Evolutionary conservation across 768 basidiomycete species (phyloP).

Genomic region (Sarcomyxa edulis): DNA sequence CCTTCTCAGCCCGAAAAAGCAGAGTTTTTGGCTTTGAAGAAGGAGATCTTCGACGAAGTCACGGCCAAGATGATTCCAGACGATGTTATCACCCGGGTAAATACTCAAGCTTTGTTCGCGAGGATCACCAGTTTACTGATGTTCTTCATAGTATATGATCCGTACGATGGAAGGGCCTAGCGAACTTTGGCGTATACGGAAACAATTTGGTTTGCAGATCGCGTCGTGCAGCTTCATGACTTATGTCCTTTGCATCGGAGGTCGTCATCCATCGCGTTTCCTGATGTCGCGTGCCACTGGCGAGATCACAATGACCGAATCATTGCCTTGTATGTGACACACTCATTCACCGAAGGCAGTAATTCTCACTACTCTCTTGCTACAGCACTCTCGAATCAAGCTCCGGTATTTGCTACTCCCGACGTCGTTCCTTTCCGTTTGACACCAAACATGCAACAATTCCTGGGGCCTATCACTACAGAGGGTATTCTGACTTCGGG

Average conservation of each 20-base stretch:
- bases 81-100: conserved; percentile 76
- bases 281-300: conserved; percentile 88
- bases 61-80: conserved; percentile 86
- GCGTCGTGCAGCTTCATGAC: conserved; percentile 91
- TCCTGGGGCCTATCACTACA: conserved; percentile 82
- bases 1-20: conserved; percentile 46
- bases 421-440: conserved; percentile 96
- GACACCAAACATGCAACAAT: conserved; percentile 93
- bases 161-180: conserved; percentile 77
- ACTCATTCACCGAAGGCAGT: neutral
- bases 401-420: conserved; percentile 65
- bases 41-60: conserved; percentile 88
- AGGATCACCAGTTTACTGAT: conserved; percentile 1
- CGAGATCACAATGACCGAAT: conserved; percentile 87
- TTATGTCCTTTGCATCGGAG: conserved; percentile 78
- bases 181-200: conserved; percentile 95
- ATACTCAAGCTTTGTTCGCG: conserved; percentile 16
- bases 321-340: conserved; percentile 69
- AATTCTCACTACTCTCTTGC: neutral
- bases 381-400: conserved; percentile 35
- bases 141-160: conserved; percentile 72
- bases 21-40: conserved; percentile 67
- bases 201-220: conserved; percentile 90
- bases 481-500: conserved; percentile 87
- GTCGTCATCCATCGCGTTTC: conserved; percentile 80